Conservation (phyloP, 257 asterid species). For the Penstemon barbatus region DNA sequence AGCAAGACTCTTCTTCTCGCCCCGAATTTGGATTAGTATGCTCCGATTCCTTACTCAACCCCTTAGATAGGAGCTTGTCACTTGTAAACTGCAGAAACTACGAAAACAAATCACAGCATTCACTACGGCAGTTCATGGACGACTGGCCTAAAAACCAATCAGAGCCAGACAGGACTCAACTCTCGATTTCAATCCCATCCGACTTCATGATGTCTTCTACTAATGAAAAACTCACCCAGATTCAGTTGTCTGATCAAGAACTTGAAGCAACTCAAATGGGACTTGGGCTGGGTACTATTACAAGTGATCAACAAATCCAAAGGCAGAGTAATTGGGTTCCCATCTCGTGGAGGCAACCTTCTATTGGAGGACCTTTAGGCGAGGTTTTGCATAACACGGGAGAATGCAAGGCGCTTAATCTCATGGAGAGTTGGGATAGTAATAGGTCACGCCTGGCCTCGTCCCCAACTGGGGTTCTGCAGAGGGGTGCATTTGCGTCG, state of each 20-base stretch:
- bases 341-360: conserved; percentile 61
- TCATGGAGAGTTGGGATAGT: conserved; percentile 62
- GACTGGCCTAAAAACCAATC: conserved; percentile 55
- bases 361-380: conserved; percentile 90
- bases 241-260: conserved; percentile 31
- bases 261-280: conserved; percentile 62
- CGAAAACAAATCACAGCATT: conserved; percentile 32
- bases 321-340: conserved; percentile 61
- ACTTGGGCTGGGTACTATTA: conserved; percentile 47
- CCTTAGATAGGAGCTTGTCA: conserved; percentile 52
- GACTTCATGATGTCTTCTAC: conserved; percentile 11
- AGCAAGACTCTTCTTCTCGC: conserved; percentile 31
- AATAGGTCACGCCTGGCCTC: conserved; percentile 53
- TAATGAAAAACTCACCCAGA: conserved; percentile 11
- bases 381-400: conserved; percentile 68
- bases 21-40: conserved; percentile 69
- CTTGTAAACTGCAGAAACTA: conserved; percentile 38
- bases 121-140: conserved; percentile 72
- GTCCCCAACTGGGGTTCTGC: conserved; percentile 91
- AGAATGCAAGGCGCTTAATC: conserved; percentile 51
- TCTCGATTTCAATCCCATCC: conserved; percentile 16
- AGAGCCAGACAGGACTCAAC: background rate
- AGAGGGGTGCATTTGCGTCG: conserved; percentile 62
- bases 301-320: conserved; percentile 28
- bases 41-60: conserved; percentile 81